Percentiles rank a stretch among this genome's conserved stretches.
phyloP scores from a whole-genome alignment of 176 grass and related monocot genomes.

The Avena atlantica region DNA sequence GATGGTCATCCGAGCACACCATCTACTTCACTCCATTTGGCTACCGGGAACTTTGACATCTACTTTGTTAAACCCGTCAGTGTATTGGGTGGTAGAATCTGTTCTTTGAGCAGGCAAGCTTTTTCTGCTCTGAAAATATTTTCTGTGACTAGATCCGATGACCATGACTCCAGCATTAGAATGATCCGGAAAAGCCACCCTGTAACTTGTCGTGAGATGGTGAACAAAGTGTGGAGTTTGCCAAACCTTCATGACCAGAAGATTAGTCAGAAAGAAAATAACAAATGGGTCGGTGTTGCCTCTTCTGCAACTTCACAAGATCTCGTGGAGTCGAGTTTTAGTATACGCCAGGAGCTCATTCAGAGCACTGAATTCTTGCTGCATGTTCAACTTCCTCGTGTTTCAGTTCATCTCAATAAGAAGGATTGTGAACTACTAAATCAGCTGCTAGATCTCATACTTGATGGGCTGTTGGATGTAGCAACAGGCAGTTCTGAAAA shows the following conservation, averaged over 20 bases:
- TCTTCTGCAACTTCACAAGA: conserved; percentile 65
- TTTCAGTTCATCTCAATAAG: conserved; percentile 68
- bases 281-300: conserved; percentile 75
- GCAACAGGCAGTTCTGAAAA: conserved; percentile 35
- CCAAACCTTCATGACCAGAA: conserved; percentile 67
- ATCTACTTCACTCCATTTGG: conserved; percentile 75
- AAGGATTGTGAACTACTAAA: conserved; percentile 68
- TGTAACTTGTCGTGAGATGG: conserved; percentile 61
- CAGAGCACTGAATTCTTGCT: conserved; percentile 78
- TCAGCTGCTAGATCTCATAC: conserved; percentile 60
- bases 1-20: conserved; percentile 46
- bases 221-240: conserved; percentile 77
- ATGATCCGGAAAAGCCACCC: conserved; percentile 67
- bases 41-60: conserved; percentile 63
- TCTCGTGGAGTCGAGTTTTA: conserved; percentile 62
- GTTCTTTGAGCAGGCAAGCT: conserved; percentile 48
- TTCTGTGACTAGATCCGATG: conserved; percentile 56
- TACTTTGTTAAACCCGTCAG: conserved; percentile 70
- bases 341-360: conserved; percentile 72
- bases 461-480: conserved; percentile 62
- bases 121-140: conserved; percentile 83
- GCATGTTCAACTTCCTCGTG: conserved; percentile 69
- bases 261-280: conserved; percentile 52
- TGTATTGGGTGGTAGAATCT: conserved; percentile 42
- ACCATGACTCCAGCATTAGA: conserved; percentile 57